Conservation (phyloP, 164 flowering plant genomes). For the Kingdonia uniflora region DNA sequence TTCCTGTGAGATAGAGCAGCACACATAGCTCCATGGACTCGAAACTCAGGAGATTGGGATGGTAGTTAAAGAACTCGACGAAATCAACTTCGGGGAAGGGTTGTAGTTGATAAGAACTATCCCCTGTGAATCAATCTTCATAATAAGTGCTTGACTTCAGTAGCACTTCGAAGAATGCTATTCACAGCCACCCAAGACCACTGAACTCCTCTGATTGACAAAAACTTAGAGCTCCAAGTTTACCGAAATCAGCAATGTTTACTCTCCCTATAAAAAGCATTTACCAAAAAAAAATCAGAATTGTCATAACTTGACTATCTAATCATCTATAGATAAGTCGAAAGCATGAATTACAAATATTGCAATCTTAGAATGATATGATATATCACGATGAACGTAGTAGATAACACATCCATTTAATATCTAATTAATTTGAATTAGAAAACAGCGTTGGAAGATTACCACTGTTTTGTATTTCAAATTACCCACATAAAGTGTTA, state of each 20-base stretch:
- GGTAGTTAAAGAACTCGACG: constrained; percentile 71
- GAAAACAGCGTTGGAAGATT: background rate
- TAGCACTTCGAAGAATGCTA: constrained; percentile 56
- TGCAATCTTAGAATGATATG: too few species aligned
- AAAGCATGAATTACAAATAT: too few species aligned
- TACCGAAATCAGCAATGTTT: constrained; percentile 62
- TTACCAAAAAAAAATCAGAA: background rate
- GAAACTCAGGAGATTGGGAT: constrained; percentile 56
- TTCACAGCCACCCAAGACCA: constrained; percentile 87
- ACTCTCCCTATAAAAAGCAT: constrained; percentile 48
- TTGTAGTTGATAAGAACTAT: constrained; percentile 28
- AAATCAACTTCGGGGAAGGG: constrained; percentile 86
- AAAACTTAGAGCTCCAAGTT: constrained; percentile 55
- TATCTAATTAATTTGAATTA: background rate
- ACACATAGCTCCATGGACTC: constrained; percentile 96
- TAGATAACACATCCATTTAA: background rate
- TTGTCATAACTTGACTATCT: too few species aligned
- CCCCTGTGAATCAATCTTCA: constrained; percentile 93
- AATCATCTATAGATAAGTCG: too few species aligned
- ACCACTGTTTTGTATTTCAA: too few species aligned
- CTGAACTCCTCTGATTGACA: constrained; percentile 69
- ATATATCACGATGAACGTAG: too few species aligned
- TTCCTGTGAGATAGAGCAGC: constrained; percentile 86
- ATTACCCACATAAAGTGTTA: too few species aligned
- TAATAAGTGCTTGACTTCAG: constrained; percentile 68